Conservation (phyloP, 441 rosid genomes). For the Hura crepitans region DNA sequence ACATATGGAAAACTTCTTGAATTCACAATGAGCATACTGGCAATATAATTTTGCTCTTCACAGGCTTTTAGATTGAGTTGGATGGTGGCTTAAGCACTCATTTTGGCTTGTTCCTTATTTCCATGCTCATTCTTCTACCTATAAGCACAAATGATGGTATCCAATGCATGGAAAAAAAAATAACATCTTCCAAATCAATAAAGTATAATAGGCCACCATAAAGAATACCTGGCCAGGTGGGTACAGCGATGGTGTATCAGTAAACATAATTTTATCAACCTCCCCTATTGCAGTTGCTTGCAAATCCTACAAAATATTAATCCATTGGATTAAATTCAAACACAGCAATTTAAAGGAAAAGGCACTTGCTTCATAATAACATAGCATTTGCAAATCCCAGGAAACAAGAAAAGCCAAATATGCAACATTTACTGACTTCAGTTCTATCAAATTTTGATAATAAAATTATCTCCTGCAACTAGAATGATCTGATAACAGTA, state of each 20-base stretch:
- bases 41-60: not conserved
- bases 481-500: not conserved
- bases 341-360: not conserved
- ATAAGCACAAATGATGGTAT: not conserved
- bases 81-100: not conserved
- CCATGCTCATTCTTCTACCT: not conserved
- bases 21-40: not conserved
- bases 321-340: not conserved
- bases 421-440: not conserved
- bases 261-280: conserved; percentile 78
- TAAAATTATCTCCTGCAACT: not conserved
- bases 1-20: not conserved
- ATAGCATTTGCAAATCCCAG: not conserved
- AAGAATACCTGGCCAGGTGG: conserved; percentile 84
- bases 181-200: not conserved
- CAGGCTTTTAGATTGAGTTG: not conserved
- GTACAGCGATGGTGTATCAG: conserved; percentile 83
- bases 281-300: conserved; percentile 59
- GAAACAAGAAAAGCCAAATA: not conserved
- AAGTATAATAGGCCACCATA: not conserved
- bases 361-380: not conserved
- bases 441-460: not conserved
- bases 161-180: not conserved
- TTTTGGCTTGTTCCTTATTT: not conserved
- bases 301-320: conserved; percentile 48